phyloP scores from a whole-genome alignment of 2,329 filamentous ascomycete species.

The Colletotrichum neosansevieriae region DNA sequence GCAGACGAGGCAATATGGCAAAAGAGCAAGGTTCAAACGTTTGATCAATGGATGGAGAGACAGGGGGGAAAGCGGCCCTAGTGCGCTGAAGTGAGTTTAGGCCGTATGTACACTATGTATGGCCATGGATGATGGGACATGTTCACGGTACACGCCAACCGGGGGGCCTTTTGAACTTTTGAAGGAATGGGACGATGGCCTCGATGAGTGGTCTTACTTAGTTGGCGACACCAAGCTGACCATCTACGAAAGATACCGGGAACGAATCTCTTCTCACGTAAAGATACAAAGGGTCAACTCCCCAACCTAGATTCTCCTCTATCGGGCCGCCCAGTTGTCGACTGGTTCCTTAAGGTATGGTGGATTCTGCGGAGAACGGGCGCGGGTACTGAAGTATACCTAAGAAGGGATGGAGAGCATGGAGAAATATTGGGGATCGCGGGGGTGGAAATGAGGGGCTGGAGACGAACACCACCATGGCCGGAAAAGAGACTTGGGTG shows the following conservation, averaged over 20 bases:
- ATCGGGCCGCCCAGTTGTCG: neutral
- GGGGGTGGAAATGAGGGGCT: conserved; percentile 31
- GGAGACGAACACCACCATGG: neutral
- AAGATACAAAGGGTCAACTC: neutral
- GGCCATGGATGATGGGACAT: conserved; percentile 3
- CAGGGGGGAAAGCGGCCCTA: conserved; percentile 6
- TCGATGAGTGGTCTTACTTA: neutral
- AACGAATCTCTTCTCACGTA: neutral
- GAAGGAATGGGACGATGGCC: conserved; percentile 10
- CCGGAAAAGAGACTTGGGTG: too few species aligned
- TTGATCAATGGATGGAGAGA: neutral
- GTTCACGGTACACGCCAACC: conserved; percentile 3
- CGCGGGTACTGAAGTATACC: conserved; percentile 16
- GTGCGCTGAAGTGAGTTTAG: conserved; percentile 29
- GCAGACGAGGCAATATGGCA: conserved; percentile 30
- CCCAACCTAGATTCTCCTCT: too few species aligned
- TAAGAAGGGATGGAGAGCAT: conserved; percentile 11
- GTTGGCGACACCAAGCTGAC: neutral
- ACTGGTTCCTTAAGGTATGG: conserved; percentile 8
- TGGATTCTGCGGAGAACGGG: conserved; percentile 34
- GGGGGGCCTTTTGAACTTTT: too few species aligned
- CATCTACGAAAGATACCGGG: neutral
- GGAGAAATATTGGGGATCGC: conserved; percentile 36
- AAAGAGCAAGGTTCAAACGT: conserved; percentile 4
- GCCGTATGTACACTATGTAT: conserved; percentile 11